These are phyloP conservation scores for Botrytis sinoallii DNA, from an alignment of 2,329 filamentous ascomycete genomes.

Conservation along the genomic window DNA sequence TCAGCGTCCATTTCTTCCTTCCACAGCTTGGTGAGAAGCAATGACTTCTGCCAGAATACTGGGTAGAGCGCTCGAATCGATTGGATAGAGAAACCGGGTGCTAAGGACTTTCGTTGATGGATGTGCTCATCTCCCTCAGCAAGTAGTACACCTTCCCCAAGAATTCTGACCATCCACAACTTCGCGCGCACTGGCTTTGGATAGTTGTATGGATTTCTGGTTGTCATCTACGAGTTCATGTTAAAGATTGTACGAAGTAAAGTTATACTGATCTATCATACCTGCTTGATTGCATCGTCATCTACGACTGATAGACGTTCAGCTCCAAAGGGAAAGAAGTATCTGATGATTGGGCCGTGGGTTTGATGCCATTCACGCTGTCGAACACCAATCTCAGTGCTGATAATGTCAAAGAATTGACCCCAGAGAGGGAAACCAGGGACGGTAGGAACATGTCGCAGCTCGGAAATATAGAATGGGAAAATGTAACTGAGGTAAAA, in stretches of 20 bases:
- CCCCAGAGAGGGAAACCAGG: slow-evolving; percentile 44
- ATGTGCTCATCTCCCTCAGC: slow-evolving; percentile 61
- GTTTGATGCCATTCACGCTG: slow-evolving; percentile 44
- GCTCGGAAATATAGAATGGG: slow-evolving; percentile 43
- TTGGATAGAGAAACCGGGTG: slow-evolving; percentile 77
- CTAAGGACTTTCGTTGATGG: slow-evolving; percentile 67
- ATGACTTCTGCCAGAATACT: slow-evolving; percentile 44
- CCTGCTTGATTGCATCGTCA: slow-evolving; percentile 42
- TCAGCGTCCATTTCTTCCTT: slow-evolving; percentile 49
- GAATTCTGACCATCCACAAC: slow-evolving; percentile 56
- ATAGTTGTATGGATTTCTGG: slow-evolving; percentile 48
- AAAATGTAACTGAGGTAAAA: slow-evolving; percentile 42
- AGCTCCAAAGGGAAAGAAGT: slow-evolving; percentile 46
- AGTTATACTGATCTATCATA: neutral
- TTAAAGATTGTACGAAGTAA: neutral
- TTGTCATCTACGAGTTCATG: slow-evolving; percentile 40
- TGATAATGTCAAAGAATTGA: slow-evolving; percentile 44
- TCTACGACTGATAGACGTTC: slow-evolving; percentile 46
- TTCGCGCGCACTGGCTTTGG: slow-evolving; percentile 52
- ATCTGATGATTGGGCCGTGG: slow-evolving; percentile 44
- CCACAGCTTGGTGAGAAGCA: slow-evolving; percentile 46
- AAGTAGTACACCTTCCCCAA: slow-evolving; percentile 71
- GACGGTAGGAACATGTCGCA: slow-evolving; percentile 45
- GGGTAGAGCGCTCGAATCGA: slow-evolving; percentile 81
- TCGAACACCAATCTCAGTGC: slow-evolving; percentile 42